phyloP scores from a whole-genome alignment of 352 stramenopile genomes.

The Phytophthora quininea region DNA sequence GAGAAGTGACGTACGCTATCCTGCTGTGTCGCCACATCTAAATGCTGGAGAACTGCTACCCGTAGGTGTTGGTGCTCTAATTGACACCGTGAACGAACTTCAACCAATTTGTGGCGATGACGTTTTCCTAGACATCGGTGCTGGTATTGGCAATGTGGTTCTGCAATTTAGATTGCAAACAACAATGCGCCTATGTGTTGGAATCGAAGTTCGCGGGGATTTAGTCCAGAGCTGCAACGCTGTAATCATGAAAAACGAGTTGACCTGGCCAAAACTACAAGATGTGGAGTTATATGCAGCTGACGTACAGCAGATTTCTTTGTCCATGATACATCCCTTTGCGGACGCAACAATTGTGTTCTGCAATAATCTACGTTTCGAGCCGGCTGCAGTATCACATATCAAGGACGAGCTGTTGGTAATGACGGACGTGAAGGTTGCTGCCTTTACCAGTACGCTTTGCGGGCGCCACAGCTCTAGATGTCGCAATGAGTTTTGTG shows the following conservation, averaged over 20 bases:
- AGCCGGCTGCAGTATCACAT: background rate
- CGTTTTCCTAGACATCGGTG: slow-evolving; percentile 13
- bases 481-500: background rate
- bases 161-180: slow-evolving; percentile 8
- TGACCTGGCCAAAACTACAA: background rate
- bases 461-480: background rate
- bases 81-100: background rate
- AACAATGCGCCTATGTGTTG: background rate
- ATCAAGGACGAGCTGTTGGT: background rate
- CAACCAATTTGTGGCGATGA: background rate
- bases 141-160: slow-evolving; percentile 6
- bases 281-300: background rate
- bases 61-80: background rate
- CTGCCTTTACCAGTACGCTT: background rate
- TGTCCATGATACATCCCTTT: background rate
- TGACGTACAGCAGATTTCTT: background rate
- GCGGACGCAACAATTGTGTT: background rate
- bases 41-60: background rate
- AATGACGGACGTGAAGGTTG: background rate
- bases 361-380: background rate
- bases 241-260: background rate
- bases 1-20: background rate
- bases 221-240: background rate
- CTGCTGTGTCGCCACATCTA: background rate
- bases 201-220: slow-evolving; percentile 7